phyloP scores from a whole-genome alignment of 163 green algal species.

The Volvox carteri region DNA sequence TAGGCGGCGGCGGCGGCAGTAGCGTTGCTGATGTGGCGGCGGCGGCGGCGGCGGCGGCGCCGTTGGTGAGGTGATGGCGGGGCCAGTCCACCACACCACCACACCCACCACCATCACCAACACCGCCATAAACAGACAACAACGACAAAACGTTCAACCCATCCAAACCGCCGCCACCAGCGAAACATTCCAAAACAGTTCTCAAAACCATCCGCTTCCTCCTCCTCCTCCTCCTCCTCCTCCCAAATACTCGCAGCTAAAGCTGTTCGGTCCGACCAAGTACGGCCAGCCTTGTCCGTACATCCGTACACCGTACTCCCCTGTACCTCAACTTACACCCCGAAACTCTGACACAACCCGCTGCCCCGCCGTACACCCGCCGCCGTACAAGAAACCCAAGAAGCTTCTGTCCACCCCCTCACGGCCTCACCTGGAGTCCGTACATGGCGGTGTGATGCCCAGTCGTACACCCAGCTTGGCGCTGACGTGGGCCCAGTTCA shows the following conservation, averaged over 20 bases:
- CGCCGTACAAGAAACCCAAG: too few relatives aligned
- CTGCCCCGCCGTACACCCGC: too few relatives aligned
- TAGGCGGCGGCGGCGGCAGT: neutral
- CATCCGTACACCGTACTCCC: too few relatives aligned
- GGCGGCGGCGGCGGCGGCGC: neutral
- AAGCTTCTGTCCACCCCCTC: too few relatives aligned
- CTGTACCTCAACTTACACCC: too few relatives aligned
- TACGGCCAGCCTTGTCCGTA: too few relatives aligned
- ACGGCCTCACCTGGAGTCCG: conserved; percentile 66
- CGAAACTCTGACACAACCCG: too few relatives aligned
- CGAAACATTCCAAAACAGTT: neutral
- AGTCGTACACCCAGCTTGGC: conserved; percentile 48
- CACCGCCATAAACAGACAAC: too few relatives aligned
- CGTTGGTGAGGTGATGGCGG: neutral
- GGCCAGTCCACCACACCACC: too few relatives aligned
- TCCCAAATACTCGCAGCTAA: too few relatives aligned
- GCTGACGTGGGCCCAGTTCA: conserved; percentile 70
- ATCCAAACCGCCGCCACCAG: neutral
- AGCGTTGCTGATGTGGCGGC: neutral
- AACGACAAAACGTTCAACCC: neutral
- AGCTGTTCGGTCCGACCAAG: too few relatives aligned
- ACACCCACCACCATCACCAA: too few relatives aligned
- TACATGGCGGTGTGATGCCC: conserved; percentile 75
- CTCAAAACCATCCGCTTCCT: neutral
- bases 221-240: neutral